Conservation (phyloP, 306 rosid genomes). For the Vigna radiata region DNA sequence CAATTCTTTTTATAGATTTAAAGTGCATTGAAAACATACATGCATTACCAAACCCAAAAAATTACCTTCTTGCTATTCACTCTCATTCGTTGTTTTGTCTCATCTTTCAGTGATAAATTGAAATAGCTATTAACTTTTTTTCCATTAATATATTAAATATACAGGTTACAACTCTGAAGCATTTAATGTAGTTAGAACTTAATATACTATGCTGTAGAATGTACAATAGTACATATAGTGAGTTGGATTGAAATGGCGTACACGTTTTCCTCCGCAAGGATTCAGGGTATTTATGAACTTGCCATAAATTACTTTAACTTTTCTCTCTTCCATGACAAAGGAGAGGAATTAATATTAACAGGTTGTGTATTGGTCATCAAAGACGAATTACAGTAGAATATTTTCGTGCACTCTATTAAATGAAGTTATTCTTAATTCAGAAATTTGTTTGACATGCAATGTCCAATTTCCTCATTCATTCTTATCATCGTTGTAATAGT, state of each 20-base stretch:
- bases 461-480: neutral
- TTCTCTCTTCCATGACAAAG: neutral
- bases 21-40: too few relatives aligned
- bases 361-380: constrained; percentile 19
- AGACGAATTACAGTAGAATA: neutral
- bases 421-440: constrained; percentile 6
- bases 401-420: constrained; percentile 27
- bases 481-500: constrained; percentile 13
- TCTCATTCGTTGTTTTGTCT: neutral
- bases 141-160: neutral
- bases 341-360: constrained; percentile 3
- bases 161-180: neutral
- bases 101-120: neutral
- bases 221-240: neutral
- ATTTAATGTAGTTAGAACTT: constrained; percentile 8
- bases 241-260: constrained; percentile 6
- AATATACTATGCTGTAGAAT: neutral
- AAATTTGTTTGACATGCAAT: constrained; percentile 13
- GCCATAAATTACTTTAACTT: neutral
- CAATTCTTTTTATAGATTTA: too few relatives aligned
- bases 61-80: neutral
- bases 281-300: constrained; percentile 17
- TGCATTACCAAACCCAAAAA: too few relatives aligned
- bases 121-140: neutral
- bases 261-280: constrained; percentile 19